Evolutionary conservation across 2,329 filamentous ascomycete genomes (phyloP).

Genomic region (Neofusicoccum cordaticola): DNA sequence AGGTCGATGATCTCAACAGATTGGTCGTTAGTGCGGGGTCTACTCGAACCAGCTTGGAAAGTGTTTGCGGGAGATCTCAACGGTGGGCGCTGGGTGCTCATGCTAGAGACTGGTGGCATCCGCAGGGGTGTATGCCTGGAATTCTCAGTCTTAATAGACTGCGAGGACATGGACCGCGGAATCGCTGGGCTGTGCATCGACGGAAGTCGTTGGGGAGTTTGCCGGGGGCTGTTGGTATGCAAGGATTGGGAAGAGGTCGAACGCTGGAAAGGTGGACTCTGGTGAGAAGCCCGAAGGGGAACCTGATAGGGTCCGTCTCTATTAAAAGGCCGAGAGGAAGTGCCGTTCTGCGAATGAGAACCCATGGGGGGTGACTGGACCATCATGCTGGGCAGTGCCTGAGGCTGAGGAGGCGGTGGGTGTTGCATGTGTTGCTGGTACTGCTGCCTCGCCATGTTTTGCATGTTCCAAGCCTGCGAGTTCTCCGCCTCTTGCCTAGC

Average conservation of each 20-base stretch:
- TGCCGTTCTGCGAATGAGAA: background rate
- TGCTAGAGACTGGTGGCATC: background rate
- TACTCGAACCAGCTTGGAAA: background rate
- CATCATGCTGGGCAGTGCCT: background rate
- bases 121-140: background rate
- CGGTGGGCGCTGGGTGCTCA: background rate
- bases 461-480: background rate
- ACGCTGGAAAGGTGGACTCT: background rate
- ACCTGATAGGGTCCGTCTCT: background rate
- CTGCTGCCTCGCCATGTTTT: background rate
- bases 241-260: background rate
- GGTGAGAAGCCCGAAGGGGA: background rate
- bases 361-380: background rate
- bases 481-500: background rate
- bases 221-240: background rate
- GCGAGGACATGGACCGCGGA: background rate
- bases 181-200: background rate
- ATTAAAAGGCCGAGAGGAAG: background rate
- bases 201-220: background rate
- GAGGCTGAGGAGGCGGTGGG: background rate
- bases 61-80: background rate
- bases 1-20: conserved; percentile 7
- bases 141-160: background rate
- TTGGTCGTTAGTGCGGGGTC: background rate
- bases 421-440: background rate